Percentiles rank a stretch among this genome's conserved stretches.
phyloP scores from a whole-genome alignment of 2,329 filamentous ascomycete species.

The Teratosphaeria viscida region DNA sequence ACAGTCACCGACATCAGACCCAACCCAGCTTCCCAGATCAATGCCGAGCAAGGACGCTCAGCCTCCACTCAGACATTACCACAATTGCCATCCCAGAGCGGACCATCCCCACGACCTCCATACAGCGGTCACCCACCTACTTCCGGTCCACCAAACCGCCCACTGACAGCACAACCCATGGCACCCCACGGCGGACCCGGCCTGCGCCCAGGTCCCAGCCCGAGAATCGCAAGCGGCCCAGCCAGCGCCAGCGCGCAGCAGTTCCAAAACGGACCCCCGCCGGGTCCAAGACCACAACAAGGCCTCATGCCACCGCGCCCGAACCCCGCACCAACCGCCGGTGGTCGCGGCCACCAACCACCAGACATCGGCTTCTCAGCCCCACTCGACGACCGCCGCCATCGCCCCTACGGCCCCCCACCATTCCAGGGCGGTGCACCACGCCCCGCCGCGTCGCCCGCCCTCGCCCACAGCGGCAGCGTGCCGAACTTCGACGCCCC shows the following conservation, averaged over 20 bases:
- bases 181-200: constrained; percentile 1
- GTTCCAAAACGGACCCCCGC: neutral
- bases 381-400: constrained; percentile 34
- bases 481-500: constrained; percentile 11
- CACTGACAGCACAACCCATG: constrained; percentile 4
- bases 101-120: constrained; percentile 9
- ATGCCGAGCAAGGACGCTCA: constrained; percentile 29
- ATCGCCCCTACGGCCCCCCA: constrained; percentile 31
- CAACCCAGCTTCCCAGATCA: constrained; percentile 42
- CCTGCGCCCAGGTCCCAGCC: constrained; percentile 12
- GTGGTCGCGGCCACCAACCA: neutral
- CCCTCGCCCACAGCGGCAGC: constrained; percentile 4
- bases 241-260: constrained; percentile 14
- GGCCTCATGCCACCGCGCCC: constrained; percentile 10
- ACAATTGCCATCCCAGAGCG: constrained; percentile 24
- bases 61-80: constrained; percentile 16
- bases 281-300: constrained; percentile 7
- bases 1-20: constrained; percentile 42
- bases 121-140: constrained; percentile 8
- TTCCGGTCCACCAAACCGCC: constrained; percentile 4
- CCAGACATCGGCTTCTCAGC: constrained; percentile 34
- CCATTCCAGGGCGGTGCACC: neutral
- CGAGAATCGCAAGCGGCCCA: constrained; percentile 25
- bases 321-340: constrained; percentile 9
- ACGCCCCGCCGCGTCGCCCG: constrained; percentile 1